These are phyloP conservation scores for Fusarium longipes DNA, from an alignment of 2,329 filamentous ascomycete genomes.

Conservation along the genomic window DNA sequence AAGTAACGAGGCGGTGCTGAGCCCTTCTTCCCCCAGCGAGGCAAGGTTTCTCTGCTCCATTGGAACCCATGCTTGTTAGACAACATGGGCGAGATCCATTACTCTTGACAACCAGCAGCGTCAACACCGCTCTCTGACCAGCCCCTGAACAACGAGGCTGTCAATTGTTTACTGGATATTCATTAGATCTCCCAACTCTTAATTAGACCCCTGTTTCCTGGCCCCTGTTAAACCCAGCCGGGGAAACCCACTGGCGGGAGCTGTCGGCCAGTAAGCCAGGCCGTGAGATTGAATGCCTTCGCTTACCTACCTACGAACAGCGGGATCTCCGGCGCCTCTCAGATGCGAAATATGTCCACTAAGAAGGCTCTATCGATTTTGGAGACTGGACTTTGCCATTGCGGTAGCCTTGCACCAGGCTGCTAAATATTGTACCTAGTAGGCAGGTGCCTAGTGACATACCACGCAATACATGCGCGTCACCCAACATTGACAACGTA, in stretches of 20 bases:
- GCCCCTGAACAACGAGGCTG: conserved; percentile 20
- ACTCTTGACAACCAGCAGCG: conserved; percentile 2
- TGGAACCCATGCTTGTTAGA: not conserved
- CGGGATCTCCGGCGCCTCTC: conserved; percentile 36
- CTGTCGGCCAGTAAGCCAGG: conserved; percentile 38
- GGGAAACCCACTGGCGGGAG: conserved; percentile 37
- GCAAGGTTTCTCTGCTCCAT: not conserved
- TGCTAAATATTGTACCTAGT: conserved; percentile 27
- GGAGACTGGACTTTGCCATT: conserved; percentile 7
- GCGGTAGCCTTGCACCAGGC: conserved; percentile 37
- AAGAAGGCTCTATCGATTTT: conserved; percentile 33
- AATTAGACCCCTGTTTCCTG: conserved; percentile 33
- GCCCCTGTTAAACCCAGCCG: conserved; percentile 32
- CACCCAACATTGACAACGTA: too few species aligned
- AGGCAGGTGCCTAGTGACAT: conserved; percentile 6
- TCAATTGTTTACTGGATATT: conserved; percentile 21
- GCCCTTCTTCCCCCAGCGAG: conserved; percentile 1
- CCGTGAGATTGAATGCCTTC: conserved; percentile 35
- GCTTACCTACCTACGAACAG: conserved; percentile 23
- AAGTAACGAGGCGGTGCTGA: conserved; percentile 23
- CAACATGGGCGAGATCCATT: not conserved
- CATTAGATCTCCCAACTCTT: conserved; percentile 39
- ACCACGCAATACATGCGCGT: conserved; percentile 35
- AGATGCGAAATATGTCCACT: conserved; percentile 36
- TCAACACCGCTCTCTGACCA: conserved; percentile 22